Evolutionary conservation across 163 green algal genomes (phyloP).

Genomic region (Smithsoniella earleae): DNA sequence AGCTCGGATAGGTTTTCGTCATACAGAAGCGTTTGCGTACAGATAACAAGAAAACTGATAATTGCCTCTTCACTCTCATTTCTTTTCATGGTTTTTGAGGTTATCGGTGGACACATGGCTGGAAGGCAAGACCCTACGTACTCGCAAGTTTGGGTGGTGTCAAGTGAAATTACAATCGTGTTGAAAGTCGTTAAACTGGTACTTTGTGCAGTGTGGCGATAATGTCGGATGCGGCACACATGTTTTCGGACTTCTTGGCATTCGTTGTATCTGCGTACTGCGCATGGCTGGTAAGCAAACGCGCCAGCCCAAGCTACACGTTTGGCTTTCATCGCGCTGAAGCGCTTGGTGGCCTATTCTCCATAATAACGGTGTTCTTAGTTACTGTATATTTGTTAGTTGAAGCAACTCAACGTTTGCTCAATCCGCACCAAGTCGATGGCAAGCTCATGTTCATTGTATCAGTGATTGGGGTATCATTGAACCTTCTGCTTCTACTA

Average conservation of each 20-base stretch:
- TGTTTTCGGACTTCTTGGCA: slow-evolving; percentile 79
- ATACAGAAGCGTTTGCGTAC: too few relatives aligned
- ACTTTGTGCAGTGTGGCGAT: slow-evolving; percentile 69
- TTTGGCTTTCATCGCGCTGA: slow-evolving; percentile 83
- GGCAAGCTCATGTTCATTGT: slow-evolving; percentile 89
- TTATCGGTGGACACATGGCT: slow-evolving; percentile 61
- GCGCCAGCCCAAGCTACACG: too few relatives aligned
- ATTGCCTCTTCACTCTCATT: slow-evolving; percentile 59
- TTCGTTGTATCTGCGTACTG: slow-evolving; percentile 76
- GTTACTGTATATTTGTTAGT: slow-evolving; percentile 78
- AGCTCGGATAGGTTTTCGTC: too few relatives aligned
- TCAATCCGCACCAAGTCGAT: slow-evolving; percentile 58
- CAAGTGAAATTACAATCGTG: not conserved
- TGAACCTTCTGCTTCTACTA: slow-evolving; percentile 76
- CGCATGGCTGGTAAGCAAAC: too few relatives aligned
- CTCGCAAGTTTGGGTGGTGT: not conserved
- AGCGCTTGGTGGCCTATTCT: slow-evolving; percentile 72
- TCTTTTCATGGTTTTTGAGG: slow-evolving; percentile 73
- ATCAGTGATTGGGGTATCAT: slow-evolving; percentile 57
- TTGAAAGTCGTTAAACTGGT: not conserved
- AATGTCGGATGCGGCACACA: slow-evolving; percentile 87
- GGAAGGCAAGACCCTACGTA: slow-evolving; percentile 41
- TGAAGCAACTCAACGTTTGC: slow-evolving; percentile 69
- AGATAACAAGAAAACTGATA: slow-evolving; percentile 69
- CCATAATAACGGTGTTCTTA: slow-evolving; percentile 72